phyloP scores from a whole-genome alignment of 306 rosid species.

The Vicia faba region DNA sequence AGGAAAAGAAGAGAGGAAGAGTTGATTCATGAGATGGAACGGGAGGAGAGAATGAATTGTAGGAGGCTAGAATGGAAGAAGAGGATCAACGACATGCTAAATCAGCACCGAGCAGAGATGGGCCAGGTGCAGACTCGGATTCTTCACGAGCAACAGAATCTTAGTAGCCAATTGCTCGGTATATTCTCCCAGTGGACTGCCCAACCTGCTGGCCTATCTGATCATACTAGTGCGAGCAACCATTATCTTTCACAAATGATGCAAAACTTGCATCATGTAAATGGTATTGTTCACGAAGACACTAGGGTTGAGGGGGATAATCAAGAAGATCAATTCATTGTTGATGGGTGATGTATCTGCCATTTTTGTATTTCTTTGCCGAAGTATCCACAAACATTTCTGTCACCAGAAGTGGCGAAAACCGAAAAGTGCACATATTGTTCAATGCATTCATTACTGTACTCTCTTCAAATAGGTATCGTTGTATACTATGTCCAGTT shows the following conservation, averaged over 20 bases:
- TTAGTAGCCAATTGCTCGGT: constrained; percentile 77
- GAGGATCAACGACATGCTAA: constrained; percentile 77
- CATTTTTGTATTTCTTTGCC: constrained; percentile 33
- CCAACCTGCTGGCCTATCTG: constrained; percentile 81
- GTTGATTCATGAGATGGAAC: constrained; percentile 63
- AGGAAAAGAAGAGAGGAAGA: constrained; percentile 82
- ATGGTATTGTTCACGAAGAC: constrained; percentile 77
- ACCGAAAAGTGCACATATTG: constrained; percentile 57
- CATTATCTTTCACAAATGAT: constrained; percentile 94
- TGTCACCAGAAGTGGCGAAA: constrained; percentile 38
- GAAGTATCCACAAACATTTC: constrained; percentile 43
- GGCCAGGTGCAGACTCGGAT: constrained; percentile 85
- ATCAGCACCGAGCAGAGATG: constrained; percentile 84
- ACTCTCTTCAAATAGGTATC: constrained; percentile 47
- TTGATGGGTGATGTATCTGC: constrained; percentile 60
- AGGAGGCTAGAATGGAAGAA: constrained; percentile 82
- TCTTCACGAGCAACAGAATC: constrained; percentile 87
- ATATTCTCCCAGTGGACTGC: constrained; percentile 91
- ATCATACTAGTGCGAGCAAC: constrained; percentile 83
- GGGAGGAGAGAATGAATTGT: constrained; percentile 81
- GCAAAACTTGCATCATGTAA: constrained; percentile 95
- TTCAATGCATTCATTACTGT: constrained; percentile 49
- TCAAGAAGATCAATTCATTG: constrained; percentile 94
- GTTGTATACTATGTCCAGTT: constrained; percentile 52
- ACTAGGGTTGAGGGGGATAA: constrained; percentile 89